Evolutionary conservation across 805 yeast species (phyloP).

Genomic region (Saccharomyces kudriavzevii): DNA sequence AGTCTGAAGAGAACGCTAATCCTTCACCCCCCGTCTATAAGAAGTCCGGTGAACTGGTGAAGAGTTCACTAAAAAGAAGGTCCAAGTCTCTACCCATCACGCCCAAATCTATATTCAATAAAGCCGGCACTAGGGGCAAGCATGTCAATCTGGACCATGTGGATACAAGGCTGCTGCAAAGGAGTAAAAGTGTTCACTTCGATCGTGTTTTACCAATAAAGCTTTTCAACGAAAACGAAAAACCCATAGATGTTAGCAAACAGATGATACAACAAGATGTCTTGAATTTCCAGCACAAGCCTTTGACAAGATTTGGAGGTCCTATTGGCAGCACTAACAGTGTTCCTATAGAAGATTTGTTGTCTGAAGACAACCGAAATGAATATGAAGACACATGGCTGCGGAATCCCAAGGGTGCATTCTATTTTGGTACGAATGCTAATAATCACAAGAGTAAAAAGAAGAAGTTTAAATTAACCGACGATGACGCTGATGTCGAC

Average conservation of each 20-base stretch:
- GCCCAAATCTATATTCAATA: conserved; percentile 1
- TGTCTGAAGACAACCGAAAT: not conserved
- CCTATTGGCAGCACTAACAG: not conserved
- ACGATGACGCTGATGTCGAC: conserved; percentile 5
- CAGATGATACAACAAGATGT: conserved; percentile 3
- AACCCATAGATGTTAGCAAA: conserved; percentile 57
- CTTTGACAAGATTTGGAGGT: conserved; percentile 7
- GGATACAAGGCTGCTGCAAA: conserved; percentile 21
- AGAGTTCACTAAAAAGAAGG: conserved; percentile 25
- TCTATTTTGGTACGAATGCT: not conserved
- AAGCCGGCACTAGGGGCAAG: not conserved
- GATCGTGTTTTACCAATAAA: conserved; percentile 61
- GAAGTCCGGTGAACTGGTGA: conserved; percentile 70
- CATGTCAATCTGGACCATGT: not conserved
- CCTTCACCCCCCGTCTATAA: conserved; percentile 44
- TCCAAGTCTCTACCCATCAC: conserved; percentile 40
- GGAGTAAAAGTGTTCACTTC: conserved; percentile 73
- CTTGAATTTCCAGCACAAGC: conserved; percentile 21
- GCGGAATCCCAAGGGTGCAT: not conserved
- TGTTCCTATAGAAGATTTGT: not conserved
- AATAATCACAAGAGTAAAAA: not conserved
- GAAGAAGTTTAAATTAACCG: not conserved
- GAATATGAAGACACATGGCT: not conserved
- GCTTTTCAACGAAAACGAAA: conserved; percentile 64
- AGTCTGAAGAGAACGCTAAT: conserved; percentile 1